Percentiles rank a stretch among this genome's conserved stretches.
phyloP scores from a whole-genome alignment of 148 eudicot species.

The Nepenthes gracilis region DNA sequence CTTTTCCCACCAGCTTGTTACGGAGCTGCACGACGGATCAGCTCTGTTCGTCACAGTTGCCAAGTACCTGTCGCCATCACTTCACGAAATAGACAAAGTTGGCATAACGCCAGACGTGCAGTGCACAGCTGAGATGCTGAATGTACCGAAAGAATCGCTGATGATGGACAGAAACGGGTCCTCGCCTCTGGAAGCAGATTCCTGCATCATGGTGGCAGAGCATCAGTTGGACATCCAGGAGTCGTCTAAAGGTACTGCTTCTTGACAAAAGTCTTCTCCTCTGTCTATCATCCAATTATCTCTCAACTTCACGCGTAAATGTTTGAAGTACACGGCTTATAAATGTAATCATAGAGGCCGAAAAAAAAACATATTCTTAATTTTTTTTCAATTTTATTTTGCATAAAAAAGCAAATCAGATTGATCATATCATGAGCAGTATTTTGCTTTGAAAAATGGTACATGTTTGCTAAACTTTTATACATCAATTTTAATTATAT shows the following conservation, averaged over 20 bases:
- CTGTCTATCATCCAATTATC: too few species aligned
- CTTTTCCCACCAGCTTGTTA: slow-evolving; percentile 51
- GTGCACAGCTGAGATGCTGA: slow-evolving; percentile 75
- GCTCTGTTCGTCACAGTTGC: slow-evolving; percentile 90
- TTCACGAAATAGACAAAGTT: slow-evolving; percentile 83
- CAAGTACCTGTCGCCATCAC: slow-evolving; percentile 78
- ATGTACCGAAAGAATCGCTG: slow-evolving; percentile 20
- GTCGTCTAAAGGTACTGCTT: slow-evolving; percentile 68
- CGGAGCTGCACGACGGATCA: slow-evolving; percentile 84
- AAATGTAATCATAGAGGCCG: too few species aligned
- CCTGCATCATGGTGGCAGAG: slow-evolving; percentile 91
- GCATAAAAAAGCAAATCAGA: too few species aligned
- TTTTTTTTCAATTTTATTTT: too few species aligned
- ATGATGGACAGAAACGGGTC: slow-evolving; percentile 14
- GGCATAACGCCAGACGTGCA: slow-evolving; percentile 89
- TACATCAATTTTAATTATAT: too few species aligned
- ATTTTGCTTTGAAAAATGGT: too few species aligned
- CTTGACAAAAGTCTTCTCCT: slow-evolving; percentile 17
- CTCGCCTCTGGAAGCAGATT: slow-evolving; percentile 59
- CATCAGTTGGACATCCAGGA: slow-evolving; percentile 76
- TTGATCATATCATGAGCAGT: too few species aligned
- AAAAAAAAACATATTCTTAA: too few species aligned
- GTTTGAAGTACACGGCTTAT: too few species aligned
- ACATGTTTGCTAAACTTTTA: too few species aligned
- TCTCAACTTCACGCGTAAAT: too few species aligned